phyloP scores from a whole-genome alignment of 805 yeast species.

The Candida germanica region DNA sequence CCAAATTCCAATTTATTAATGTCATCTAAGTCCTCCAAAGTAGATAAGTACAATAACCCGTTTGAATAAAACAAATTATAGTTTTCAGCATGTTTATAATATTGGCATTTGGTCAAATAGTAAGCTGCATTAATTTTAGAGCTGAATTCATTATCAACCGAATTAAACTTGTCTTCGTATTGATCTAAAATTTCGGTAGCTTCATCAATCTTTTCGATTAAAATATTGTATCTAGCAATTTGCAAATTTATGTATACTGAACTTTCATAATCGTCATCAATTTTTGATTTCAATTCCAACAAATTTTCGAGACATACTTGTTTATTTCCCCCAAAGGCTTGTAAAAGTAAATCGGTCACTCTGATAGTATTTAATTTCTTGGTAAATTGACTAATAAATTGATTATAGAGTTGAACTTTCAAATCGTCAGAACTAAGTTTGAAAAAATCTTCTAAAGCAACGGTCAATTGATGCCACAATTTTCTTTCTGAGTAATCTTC shows the following conservation, averaged over 20 bases:
- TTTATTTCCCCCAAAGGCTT: constrained; percentile 34
- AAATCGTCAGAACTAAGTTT: constrained; percentile 32
- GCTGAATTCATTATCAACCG: constrained; percentile 28
- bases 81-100: constrained; percentile 70
- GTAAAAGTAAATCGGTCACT: constrained; percentile 70
- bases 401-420: constrained; percentile 64
- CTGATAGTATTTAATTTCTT: constrained; percentile 76
- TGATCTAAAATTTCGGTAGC: constrained; percentile 68
- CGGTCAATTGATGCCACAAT: constrained; percentile 92
- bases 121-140: constrained; percentile 76
- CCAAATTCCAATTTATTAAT: constrained; percentile 45
- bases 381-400: constrained; percentile 64
- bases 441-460: constrained; percentile 60
- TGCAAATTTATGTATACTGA: constrained; percentile 52
- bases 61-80: constrained; percentile 79
- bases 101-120: constrained; percentile 75
- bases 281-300: constrained; percentile 31
- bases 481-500: constrained; percentile 87
- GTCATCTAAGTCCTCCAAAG: constrained; percentile 38
- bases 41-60: constrained; percentile 69
- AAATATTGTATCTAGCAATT: constrained; percentile 67
- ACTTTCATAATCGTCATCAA: constrained; percentile 48
- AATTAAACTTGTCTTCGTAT: constrained; percentile 41
- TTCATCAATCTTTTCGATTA: constrained; percentile 48
- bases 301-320: constrained; percentile 34